A percentile compares a stretch with the other conserved stretches of the same genome.
Evolutionary conservation across 345 rosid genomes (phyloP).

Genomic region (Pugionium cornutum): DNA sequence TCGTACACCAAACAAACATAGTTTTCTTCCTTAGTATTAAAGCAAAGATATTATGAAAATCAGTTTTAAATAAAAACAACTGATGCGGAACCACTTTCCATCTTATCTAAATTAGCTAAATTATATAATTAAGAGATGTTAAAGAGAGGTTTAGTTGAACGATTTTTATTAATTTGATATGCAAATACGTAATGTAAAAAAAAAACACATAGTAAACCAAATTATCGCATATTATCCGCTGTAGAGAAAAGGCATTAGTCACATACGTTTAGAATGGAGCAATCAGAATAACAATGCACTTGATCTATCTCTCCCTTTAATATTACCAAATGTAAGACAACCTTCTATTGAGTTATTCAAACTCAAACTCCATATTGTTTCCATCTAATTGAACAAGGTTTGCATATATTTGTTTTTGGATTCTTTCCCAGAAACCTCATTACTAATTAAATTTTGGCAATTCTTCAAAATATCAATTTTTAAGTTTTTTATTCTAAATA

Average conservation of each 20-base stretch:
- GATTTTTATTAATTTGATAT: not conserved
- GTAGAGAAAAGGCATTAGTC: not conserved
- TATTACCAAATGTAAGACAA: conserved; percentile 16
- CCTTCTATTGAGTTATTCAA: not conserved
- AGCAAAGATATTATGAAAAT: conserved; percentile 21
- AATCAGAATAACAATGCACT: conserved; percentile 11
- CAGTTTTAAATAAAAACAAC: not conserved
- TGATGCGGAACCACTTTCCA: conserved; percentile 30
- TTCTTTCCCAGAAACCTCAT: too few species aligned
- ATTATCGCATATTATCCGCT: conserved; percentile 14
- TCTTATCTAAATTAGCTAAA: not conserved
- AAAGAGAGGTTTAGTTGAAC: conserved; percentile 7
- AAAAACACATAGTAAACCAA: not conserved
- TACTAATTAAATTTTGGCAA: too few species aligned
- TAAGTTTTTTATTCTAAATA: too few species aligned
- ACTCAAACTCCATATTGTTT: too few species aligned
- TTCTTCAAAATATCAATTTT: too few species aligned
- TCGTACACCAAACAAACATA: not conserved
- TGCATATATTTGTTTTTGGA: too few species aligned
- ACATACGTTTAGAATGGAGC: conserved; percentile 7
- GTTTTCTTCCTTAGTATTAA: conserved; percentile 21
- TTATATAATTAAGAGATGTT: conserved; percentile 13
- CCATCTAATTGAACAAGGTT: too few species aligned
- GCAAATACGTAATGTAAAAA: not conserved
- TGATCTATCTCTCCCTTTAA: not conserved